phyloP scores from a whole-genome alignment of 78 protist species.

The Cyanophora paradoxa region DNA sequence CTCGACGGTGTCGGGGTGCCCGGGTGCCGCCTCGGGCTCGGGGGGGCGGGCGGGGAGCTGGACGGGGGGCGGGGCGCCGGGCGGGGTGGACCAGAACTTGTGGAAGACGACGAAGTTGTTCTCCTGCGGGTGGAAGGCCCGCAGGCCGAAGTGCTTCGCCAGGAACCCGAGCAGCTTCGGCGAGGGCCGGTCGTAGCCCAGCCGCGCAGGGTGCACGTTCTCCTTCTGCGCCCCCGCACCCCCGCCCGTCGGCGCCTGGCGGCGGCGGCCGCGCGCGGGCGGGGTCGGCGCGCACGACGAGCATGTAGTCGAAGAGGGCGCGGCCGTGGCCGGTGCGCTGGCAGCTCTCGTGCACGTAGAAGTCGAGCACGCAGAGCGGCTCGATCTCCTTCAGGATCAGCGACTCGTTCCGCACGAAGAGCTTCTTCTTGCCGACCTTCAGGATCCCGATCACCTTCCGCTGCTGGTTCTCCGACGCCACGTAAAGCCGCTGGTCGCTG shows the following conservation, averaged over 20 bases:
- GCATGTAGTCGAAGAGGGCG: slow-evolving; percentile 18
- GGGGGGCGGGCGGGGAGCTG: no score
- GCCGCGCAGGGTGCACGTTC: background rate
- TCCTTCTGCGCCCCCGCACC: background rate
- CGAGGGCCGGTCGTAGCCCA: slow-evolving; percentile 17
- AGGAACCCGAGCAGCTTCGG: slow-evolving; percentile 19
- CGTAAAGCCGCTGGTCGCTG: slow-evolving; percentile 20
- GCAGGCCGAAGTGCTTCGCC: background rate
- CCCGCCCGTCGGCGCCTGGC: slow-evolving; percentile 5
- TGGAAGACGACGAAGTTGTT: slow-evolving; percentile 19
- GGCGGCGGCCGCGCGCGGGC: background rate
- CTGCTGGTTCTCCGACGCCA: background rate
- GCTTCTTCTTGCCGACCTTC: slow-evolving; percentile 48
- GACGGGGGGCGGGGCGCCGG: no score
- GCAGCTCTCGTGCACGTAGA: slow-evolving; percentile 40
- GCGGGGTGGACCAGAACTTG: no score
- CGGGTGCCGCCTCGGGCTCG: no score
- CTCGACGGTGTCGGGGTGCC: no score
- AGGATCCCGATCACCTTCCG: slow-evolving; percentile 15
- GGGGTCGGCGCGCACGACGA: background rate
- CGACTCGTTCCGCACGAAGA: slow-evolving; percentile 12
- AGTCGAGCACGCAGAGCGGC: slow-evolving; percentile 55
- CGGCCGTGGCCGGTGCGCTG: slow-evolving; percentile 40
- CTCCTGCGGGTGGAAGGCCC: background rate
- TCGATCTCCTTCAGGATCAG: slow-evolving; percentile 17